Base-by-base conservation (phyloP, 2,329 filamentous ascomycete genomes). In the Hypoxylon sp. region DNA sequence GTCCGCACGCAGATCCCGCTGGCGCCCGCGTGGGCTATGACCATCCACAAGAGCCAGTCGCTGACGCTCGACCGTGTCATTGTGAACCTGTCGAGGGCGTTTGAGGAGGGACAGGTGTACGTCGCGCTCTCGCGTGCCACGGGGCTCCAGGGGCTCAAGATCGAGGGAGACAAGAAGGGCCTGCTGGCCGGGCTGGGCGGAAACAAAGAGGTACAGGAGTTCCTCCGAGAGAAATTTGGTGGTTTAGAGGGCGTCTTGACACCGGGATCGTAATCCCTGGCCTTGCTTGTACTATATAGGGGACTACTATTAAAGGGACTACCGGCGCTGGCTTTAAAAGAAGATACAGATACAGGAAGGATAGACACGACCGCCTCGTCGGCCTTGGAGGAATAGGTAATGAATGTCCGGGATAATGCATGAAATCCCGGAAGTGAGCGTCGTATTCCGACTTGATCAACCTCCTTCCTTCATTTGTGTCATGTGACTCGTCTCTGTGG, bases 1-100 rank as follows among this genome's bases (percentile, higher is more conserved):
- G 80, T 81, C 0, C 81, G 89, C n/a, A 89, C 88, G 0, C 89
- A 91, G 73, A 83, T 91, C 5, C 90, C 89, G 0, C 80, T 91
- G 0, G 78, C 83, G 1, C 81, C 88, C 0, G 89, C 85, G 0
- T 91, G 89, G 86, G 89, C 89, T 0, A 84, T 90, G 73, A 91
- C 85, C 0, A 85, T 90, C 1, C 89, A 91, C 75, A 90, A 89
- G 75, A 83, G 83, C 3, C 87, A 91, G 78, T 88, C 89, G 2
- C 86, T 90, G 82, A 90, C 88, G 1, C 79, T 92, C 3, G 85
- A 90, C 20, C 82, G 83, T 3, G 88, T 88, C 1, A 81, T 85
- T 1, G 86, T 91, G 1, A 79, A 91, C 72, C 74, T 91, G 4
- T 74, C 76, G 0, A 75, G 77, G 4, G 82, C 82, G 0, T 91